Evolutionary conservation across 192 early-diverging fungal species (phyloP).

Genomic region (Chytriomyces sp.): DNA sequence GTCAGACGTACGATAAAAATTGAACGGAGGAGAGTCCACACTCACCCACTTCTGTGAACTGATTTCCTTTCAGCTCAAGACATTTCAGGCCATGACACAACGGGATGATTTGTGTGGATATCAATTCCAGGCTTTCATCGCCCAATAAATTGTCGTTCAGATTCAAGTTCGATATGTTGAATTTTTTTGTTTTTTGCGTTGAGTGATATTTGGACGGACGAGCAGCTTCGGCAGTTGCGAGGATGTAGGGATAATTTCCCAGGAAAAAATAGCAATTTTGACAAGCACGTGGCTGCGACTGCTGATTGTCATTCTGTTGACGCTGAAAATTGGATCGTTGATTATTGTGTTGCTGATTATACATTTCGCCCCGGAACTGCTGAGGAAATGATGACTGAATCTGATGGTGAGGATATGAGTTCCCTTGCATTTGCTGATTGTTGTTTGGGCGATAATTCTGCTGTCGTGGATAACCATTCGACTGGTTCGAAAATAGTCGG

Average conservation of each 20-base stretch:
- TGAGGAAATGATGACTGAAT: too few species aligned
- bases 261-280: not conserved
- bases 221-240: not conserved
- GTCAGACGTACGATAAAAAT: not conserved
- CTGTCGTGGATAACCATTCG: too few species aligned
- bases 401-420: too few species aligned
- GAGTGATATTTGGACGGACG: not conserved
- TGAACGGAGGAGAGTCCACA: not conserved
- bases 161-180: not conserved
- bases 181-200: not conserved
- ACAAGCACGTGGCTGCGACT: too few species aligned
- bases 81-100: not conserved
- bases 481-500: too few species aligned
- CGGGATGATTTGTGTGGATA: not conserved
- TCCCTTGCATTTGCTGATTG: too few species aligned
- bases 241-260: not conserved
- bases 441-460: too few species aligned
- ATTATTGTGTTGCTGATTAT: too few species aligned
- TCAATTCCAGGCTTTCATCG: constrained; percentile 9
- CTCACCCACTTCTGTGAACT: constrained; percentile 24
- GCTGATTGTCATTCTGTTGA: too few species aligned
- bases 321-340: too few species aligned
- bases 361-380: too few species aligned
- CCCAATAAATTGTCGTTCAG: constrained; percentile 20
- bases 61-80: constrained; percentile 21